Base-by-base conservation (phyloP, 371 early-diverging fungal genomes). In the Haplosporangium sp. region DNA sequence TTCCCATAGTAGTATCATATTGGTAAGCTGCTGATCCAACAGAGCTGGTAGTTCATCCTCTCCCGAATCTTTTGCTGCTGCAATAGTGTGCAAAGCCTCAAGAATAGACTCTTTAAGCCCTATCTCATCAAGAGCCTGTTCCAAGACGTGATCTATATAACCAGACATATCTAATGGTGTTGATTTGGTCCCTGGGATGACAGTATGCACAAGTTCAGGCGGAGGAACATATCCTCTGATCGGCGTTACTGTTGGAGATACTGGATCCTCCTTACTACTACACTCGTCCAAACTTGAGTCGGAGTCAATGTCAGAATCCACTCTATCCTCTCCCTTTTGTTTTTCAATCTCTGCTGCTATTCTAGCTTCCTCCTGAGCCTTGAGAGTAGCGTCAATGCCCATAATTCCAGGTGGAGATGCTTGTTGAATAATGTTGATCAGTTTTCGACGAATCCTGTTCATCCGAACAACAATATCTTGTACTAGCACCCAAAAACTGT, bases 11-110 rank as follows among this genome's bases (percentile, higher is more conserved):
- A 78, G 61, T 4, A 59, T 17, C 71, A 74, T 58, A 42, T 78
- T 78, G 3, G 79, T 78, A 56, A 78, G 27, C 34, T 78, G 79
- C 19, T 74, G 74, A 57, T 78, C 79, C 50, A 78, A 38, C 56
- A 78, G 40, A 10, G 74, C n/a, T 11, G 79, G 79, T 39, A 78
- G 17, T 8, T 78, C 79, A 34, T 78, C 79, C 10, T 66, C 74
- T 2, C 79, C 79, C 0, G 79, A 78, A 44, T 78, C 79, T 62
- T 78, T 78, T 37, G 71, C 20, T 27, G 53, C 60, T 4, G 50
- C 55, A 19, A 78, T 78, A 4, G 71, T 78, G 34, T 70, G 70
- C 53, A 78, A 40, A 10, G 74, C 74, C 17, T 73, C 71, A 47
- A 78, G 58, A 13, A 78, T 66, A 42, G 66, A 57, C 37, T 73